A percentile compares a stretch with the other conserved stretches of the same genome.
Evolutionary conservation across 257 asterid species (phyloP).

Genomic region (Fraxinus cuspidata): DNA sequence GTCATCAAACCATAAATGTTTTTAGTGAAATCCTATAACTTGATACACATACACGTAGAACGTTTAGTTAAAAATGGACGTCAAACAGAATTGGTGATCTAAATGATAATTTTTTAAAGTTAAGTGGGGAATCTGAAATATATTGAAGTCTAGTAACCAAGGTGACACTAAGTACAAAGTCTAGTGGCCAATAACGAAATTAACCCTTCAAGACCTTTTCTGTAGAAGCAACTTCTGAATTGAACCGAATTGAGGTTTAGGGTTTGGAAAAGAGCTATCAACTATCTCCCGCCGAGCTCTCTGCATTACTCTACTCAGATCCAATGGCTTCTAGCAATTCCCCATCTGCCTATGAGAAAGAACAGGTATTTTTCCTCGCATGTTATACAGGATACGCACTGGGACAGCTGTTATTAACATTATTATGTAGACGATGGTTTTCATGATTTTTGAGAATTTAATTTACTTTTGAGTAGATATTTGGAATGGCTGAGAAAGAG

Average conservation of each 20-base stretch:
- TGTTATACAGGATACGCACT: background rate
- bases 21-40: too few relatives aligned
- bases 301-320: slow-evolving; percentile 22
- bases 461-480: slow-evolving; percentile 44
- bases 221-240: background rate
- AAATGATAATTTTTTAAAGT: too few relatives aligned
- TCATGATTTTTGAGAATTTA: background rate
- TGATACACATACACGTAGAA: too few relatives aligned
- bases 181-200: too few relatives aligned
- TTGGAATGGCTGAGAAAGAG: slow-evolving; percentile 73
- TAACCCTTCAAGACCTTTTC: background rate
- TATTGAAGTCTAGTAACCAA: too few relatives aligned
- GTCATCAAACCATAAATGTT: too few relatives aligned
- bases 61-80: too few relatives aligned
- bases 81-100: too few relatives aligned
- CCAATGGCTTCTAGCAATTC: slow-evolving; percentile 50
- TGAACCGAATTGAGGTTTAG: background rate
- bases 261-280: slow-evolving; percentile 10
- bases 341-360: slow-evolving; percentile 47
- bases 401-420: background rate
- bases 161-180: too few relatives aligned
- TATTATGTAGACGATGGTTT: background rate
- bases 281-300: background rate
- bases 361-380: slow-evolving; percentile 43
- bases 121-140: too few relatives aligned